Conservation (phyloP, 371 early-diverging fungal genomes). For the Dichotomocladium elegans region DNA sequence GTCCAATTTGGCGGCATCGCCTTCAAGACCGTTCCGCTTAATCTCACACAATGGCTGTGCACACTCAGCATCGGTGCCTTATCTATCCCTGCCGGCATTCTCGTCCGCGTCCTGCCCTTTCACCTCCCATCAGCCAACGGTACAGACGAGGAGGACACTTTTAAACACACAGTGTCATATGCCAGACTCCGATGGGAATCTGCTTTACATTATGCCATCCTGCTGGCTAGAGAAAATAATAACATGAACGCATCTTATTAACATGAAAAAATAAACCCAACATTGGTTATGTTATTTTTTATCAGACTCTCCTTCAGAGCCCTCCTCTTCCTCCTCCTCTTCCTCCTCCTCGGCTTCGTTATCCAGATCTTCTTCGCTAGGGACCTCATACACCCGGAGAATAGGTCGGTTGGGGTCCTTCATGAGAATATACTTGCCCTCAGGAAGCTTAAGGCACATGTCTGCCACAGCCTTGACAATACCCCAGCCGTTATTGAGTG, state of each 20-base stretch:
- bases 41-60: slow-evolving; percentile 68
- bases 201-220: slow-evolving; percentile 7
- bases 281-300: neutral
- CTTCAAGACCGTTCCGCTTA: slow-evolving; percentile 71
- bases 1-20: slow-evolving; percentile 82
- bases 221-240: slow-evolving; percentile 1
- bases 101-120: slow-evolving; percentile 64
- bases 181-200: slow-evolving; percentile 40
- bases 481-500: slow-evolving; percentile 89
- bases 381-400: slow-evolving; percentile 77
- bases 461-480: slow-evolving; percentile 91
- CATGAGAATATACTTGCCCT: slow-evolving; percentile 92
- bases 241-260: neutral
- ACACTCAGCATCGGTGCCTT: slow-evolving; percentile 67
- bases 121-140: slow-evolving; percentile 18
- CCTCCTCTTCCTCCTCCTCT: slow-evolving; percentile 15
- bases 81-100: slow-evolving; percentile 73
- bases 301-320: neutral
- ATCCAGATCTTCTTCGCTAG: slow-evolving; percentile 64
- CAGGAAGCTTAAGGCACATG: slow-evolving; percentile 76
- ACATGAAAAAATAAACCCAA: too few species aligned
- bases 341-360: slow-evolving; percentile 49
- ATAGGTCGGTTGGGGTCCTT: slow-evolving; percentile 95
- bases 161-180: slow-evolving; percentile 29
- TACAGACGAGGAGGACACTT: slow-evolving; percentile 45